Evolutionary conservation across 192 early-diverging fungal genomes (phyloP).

Genomic region (Glomus cerebriforme): DNA sequence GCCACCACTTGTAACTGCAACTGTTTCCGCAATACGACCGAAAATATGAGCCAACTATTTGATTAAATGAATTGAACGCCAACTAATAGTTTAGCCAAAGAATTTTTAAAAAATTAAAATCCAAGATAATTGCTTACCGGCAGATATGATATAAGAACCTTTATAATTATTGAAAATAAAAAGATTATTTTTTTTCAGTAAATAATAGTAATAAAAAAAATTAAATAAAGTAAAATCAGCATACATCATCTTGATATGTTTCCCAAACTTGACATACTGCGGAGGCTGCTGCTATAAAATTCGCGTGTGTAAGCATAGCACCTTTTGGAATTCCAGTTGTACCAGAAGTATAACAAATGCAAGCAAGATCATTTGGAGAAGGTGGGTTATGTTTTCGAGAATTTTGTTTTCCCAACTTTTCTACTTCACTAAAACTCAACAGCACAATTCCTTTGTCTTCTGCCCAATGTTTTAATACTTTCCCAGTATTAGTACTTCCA

Average conservation of each 20-base stretch:
- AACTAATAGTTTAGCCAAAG: not conserved
- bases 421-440: constrained; percentile 60
- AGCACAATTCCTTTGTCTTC: constrained; percentile 61
- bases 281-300: not conserved
- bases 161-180: not conserved
- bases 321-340: constrained; percentile 83
- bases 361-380: constrained; percentile 65
- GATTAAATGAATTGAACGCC: not conserved
- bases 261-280: not conserved
- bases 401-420: constrained; percentile 59
- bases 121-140: constrained; percentile 2
- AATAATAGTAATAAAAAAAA: not conserved
- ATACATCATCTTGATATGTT: not conserved
- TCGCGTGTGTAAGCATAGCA: not conserved
- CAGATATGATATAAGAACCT: constrained; percentile 21
- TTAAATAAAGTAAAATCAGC: not conserved
- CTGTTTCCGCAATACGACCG: constrained; percentile 31
- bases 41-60: constrained; percentile 34
- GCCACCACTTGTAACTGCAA: not conserved
- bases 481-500: constrained; percentile 24
- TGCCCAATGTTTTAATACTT: constrained; percentile 63
- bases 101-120: not conserved
- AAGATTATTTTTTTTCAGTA: constrained; percentile 57
- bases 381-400: constrained; percentile 59
- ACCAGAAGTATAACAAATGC: constrained; percentile 82